Base-by-base conservation (phyloP, 805 yeast species). In the Kluyveromyces nonfermentans region DNA sequence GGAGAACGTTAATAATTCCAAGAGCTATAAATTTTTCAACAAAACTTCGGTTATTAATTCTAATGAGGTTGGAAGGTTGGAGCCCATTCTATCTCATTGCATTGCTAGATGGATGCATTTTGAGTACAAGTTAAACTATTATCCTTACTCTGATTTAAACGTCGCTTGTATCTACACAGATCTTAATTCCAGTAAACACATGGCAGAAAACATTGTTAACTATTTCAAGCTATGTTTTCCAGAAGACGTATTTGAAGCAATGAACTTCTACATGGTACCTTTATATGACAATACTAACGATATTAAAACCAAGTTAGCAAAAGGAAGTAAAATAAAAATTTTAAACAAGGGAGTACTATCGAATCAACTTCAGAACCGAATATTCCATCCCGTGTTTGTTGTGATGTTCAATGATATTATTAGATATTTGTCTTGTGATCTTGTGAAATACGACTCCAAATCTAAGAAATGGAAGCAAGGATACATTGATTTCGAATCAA, bases 21-120 rank as follows among this genome's bases (percentile, higher is more conserved):
- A 28, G 25, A 14, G 22, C n/a, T 9, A 35, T 6, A 42, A 39
- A n/a, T 45, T 45, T 36, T 45, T 45, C 33, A 17, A 45, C 16
- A 38, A 38, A 7, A 38, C 17, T 16, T 38, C 41, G 12, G 6
- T n/a, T 10, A 15, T n/a, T 8, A 14, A 10, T 15, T 14, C n/a
- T 6, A 38, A 38, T 38, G 41, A 38, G 20, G 34, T 38, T 5
- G 18, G 2, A 9, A 38, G n/a, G 18, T 39, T 25, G 14, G 53
- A 53, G 16, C 53, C 55, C 2, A 35, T 50, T 15, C 33, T 53
- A 37, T 51, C 55, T 14, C 54, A 49, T 19, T 53, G 59, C 36
- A 65, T 90, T 45, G 96, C 96, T 0, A 68, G 89, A 43, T 84
- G 86, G 63, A 64, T 89, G 16, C 63, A 86, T 43, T 80, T 78